A percentile compares a stretch with the other conserved stretches of the same genome.
phyloP scores from a whole-genome alignment of 1,284 basidiomycete genomes.

The Malassezia pachydermatis region DNA sequence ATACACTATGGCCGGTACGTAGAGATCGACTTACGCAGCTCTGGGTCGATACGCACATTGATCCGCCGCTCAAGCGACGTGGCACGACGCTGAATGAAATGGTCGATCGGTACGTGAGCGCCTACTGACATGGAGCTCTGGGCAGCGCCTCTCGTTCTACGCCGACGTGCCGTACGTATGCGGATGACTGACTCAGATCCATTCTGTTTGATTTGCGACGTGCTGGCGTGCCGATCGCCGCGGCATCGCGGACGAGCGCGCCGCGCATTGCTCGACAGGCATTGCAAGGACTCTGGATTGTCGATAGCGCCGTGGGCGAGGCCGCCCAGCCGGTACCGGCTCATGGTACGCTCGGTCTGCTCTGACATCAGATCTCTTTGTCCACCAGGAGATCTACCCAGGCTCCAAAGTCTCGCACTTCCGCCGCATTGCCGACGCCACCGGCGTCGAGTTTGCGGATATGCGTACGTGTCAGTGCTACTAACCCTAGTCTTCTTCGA shows the following conservation, averaged over 20 bases:
- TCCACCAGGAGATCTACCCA: slow-evolving; percentile 42
- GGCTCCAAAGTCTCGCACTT: slow-evolving; percentile 43
- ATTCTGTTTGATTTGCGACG: slow-evolving; percentile 32
- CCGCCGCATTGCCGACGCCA: slow-evolving; percentile 22
- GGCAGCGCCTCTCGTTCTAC: slow-evolving; percentile 30
- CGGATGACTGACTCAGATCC: not conserved
- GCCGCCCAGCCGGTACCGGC: too few species aligned
- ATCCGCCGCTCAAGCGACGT: slow-evolving; percentile 27
- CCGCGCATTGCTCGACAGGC: slow-evolving; percentile 37
- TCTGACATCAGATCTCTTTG: slow-evolving; percentile 31
- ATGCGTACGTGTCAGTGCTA: slow-evolving; percentile 21
- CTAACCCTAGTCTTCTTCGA: slow-evolving; percentile 36
- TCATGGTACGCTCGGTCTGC: too few species aligned
- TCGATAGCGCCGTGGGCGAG: not conserved
- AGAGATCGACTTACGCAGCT: not conserved
- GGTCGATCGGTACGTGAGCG: slow-evolving; percentile 22
- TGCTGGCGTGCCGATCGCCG: slow-evolving; percentile 24
- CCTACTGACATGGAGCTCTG: not conserved
- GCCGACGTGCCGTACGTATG: slow-evolving; percentile 30
- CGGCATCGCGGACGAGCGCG: slow-evolving; percentile 35
- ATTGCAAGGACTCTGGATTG: slow-evolving; percentile 29
- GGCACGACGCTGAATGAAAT: slow-evolving; percentile 29
- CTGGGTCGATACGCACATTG: slow-evolving; percentile 43
- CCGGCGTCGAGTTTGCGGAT: slow-evolving; percentile 34
- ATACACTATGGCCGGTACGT: slow-evolving; percentile 40